Evolutionary conservation across 2,329 filamentous ascomycete genomes (phyloP).

Genomic region (Macrophomina tecta): DNA sequence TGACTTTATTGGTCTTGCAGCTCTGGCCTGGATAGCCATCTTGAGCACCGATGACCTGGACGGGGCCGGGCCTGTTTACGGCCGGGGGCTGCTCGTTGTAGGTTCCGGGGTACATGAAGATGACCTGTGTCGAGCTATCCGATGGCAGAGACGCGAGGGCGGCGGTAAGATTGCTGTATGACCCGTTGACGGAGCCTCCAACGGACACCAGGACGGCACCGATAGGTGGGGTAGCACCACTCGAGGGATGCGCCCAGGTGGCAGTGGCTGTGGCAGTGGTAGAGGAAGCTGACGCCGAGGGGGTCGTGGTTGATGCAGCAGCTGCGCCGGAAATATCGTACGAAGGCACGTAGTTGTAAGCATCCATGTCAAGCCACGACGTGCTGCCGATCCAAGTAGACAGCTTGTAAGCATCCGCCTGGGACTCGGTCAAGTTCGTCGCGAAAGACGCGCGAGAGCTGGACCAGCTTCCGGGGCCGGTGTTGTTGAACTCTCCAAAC

Average conservation of each 20-base stretch:
- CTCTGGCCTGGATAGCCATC: constrained; percentile 47
- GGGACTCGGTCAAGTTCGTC: constrained; percentile 43
- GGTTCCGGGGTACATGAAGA: constrained; percentile 65
- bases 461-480: constrained; percentile 44
- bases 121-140: constrained; percentile 54
- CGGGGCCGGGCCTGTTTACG: constrained; percentile 49
- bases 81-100: constrained; percentile 65
- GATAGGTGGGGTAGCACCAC: constrained; percentile 49
- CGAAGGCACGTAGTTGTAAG: constrained; percentile 48
- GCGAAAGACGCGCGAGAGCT: constrained; percentile 44
- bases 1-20: constrained; percentile 63
- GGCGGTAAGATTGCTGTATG: constrained; percentile 43
- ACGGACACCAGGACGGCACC: constrained; percentile 52
- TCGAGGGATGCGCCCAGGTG: constrained; percentile 47
- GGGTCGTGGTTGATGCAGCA: constrained; percentile 29
- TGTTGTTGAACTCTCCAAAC: constrained; percentile 59
- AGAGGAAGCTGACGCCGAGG: constrained; percentile 33
- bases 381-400: constrained; percentile 49
- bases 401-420: constrained; percentile 46
- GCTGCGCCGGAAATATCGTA: constrained; percentile 35
- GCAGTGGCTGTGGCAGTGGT: constrained; percentile 38
- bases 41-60: constrained; percentile 65
- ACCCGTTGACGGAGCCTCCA: constrained; percentile 38
- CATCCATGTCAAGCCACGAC: constrained; percentile 50
- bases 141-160: constrained; percentile 45